These are phyloP conservation scores for Nemania bipapillata DNA, from an alignment of 2,329 filamentous ascomycete genomes.

Conservation along the genomic window DNA sequence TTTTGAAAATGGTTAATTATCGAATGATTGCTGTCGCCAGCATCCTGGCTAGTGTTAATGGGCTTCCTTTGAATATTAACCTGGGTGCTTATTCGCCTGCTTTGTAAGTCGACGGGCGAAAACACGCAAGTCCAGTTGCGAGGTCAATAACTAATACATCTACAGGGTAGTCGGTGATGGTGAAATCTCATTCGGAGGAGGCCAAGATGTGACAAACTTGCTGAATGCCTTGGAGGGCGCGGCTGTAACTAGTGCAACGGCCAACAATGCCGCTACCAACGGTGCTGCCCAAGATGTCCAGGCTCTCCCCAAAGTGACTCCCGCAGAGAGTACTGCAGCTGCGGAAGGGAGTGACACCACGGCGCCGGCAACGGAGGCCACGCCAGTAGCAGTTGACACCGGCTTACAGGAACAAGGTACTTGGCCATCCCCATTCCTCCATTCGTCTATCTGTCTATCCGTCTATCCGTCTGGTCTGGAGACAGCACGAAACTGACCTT, in stretches of 20 bases:
- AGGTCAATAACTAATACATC: slow-evolving; percentile 36
- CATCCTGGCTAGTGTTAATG: slow-evolving; percentile 51
- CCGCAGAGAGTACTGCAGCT: slow-evolving; percentile 12
- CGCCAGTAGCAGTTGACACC: slow-evolving; percentile 47
- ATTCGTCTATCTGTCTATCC: too few relatives aligned
- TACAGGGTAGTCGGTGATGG: slow-evolving; percentile 53
- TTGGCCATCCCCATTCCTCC: slow-evolving; percentile 27
- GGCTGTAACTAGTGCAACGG: slow-evolving; percentile 51
- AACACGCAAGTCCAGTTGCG: not conserved
- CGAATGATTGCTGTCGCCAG: slow-evolving; percentile 53
- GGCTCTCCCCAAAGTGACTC: slow-evolving; percentile 13
- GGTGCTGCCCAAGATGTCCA: slow-evolving; percentile 28
- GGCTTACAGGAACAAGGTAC: slow-evolving; percentile 54
- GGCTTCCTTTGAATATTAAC: slow-evolving; percentile 58
- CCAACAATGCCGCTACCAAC: slow-evolving; percentile 40
- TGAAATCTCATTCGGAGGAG: slow-evolving; percentile 54
- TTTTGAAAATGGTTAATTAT: slow-evolving; percentile 54
- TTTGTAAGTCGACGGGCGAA: slow-evolving; percentile 50
- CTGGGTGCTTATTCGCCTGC: slow-evolving; percentile 59
- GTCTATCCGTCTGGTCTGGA: too few relatives aligned
- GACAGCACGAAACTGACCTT: slow-evolving; percentile 22
- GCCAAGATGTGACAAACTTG: slow-evolving; percentile 58
- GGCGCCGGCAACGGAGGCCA: slow-evolving; percentile 11
- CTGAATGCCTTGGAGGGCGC: slow-evolving; percentile 61
- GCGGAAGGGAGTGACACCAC: slow-evolving; percentile 18